Evolutionary conservation across 2,329 filamentous ascomycete species (phyloP).

Genomic region (Pseudogymnoascus sp.): DNA sequence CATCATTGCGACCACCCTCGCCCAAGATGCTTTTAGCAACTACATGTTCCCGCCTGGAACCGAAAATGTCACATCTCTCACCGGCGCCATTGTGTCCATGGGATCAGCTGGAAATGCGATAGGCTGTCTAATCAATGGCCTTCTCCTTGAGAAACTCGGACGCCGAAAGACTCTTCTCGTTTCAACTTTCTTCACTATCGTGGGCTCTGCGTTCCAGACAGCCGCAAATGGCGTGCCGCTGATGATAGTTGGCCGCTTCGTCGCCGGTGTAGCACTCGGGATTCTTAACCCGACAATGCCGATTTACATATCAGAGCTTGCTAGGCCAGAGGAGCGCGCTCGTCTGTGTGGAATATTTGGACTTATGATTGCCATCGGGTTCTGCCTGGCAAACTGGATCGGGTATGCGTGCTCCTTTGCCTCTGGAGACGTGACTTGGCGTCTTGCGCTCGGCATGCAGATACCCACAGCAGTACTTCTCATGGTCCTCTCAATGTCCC

Average conservation of each 20-base stretch:
- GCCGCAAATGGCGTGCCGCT: constrained; percentile 17
- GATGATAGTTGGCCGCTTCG: constrained; percentile 19
- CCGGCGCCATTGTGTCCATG: background rate
- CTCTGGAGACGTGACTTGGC: constrained; percentile 19
- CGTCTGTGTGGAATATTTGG: constrained; percentile 19
- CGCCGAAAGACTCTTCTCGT: background rate
- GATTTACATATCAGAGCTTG: constrained; percentile 20
- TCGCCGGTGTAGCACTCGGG: constrained; percentile 18
- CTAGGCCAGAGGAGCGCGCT: constrained; percentile 17
- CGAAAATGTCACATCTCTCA: background rate
- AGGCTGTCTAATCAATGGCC: background rate
- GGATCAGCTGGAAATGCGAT: background rate
- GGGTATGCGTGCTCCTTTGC: constrained; percentile 20
- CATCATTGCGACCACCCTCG: constrained; percentile 4
- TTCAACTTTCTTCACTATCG: constrained; percentile 15
- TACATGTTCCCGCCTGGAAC: constrained; percentile 6
- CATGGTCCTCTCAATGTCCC: constrained; percentile 3
- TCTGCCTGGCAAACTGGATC: constrained; percentile 20
- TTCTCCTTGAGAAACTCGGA: background rate
- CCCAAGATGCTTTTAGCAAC: background rate
- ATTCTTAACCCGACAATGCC: constrained; percentile 16
- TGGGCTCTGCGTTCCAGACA: constrained; percentile 17
- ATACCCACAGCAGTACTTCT: constrained; percentile 20
- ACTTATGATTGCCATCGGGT: constrained; percentile 22
- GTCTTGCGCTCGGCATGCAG: constrained; percentile 23